phyloP scores from a whole-genome alignment of 2,329 filamentous ascomycete species.

The Epichloe sp. region DNA sequence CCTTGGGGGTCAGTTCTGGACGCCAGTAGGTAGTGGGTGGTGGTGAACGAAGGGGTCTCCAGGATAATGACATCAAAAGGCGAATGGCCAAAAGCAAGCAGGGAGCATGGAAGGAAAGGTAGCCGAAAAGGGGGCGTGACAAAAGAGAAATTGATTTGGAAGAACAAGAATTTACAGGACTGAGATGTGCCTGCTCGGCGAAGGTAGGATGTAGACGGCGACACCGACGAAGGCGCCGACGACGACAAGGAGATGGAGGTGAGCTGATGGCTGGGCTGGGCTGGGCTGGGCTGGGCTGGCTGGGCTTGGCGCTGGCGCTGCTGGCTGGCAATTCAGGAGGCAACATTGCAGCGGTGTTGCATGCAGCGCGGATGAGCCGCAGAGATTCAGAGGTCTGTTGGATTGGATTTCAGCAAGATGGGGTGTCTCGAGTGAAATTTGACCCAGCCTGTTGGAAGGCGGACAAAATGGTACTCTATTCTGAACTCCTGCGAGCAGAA shows the following conservation, averaged over 20 bases:
- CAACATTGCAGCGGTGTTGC: not conserved
- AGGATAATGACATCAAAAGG: constrained; percentile 2
- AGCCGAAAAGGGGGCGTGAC: not conserved
- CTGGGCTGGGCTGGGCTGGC: not conserved
- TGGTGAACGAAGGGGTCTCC: not conserved
- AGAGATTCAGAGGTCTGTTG: not conserved
- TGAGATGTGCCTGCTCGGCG: not conserved
- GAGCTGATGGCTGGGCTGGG: not conserved
- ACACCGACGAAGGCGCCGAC: not conserved
- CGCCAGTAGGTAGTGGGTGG: not conserved
- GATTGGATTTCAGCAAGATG: not conserved
- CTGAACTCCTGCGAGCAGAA: constrained; percentile 4
- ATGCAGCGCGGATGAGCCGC: not conserved
- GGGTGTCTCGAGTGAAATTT: not conserved
- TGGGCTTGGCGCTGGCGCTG: not conserved
- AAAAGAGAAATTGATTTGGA: not conserved
- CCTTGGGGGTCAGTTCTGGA: not conserved
- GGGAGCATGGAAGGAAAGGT: not conserved
- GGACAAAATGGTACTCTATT: constrained; percentile 1
- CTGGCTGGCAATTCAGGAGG: not conserved
- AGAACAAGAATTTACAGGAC: not conserved
- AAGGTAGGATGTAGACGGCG: not conserved
- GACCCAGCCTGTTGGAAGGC: not conserved
- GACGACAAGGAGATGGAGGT: too few relatives aligned
- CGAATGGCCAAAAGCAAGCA: not conserved